Evolutionary conservation across 192 early-diverging fungal genomes (phyloP).

Genomic region (Linderina pennispora): DNA sequence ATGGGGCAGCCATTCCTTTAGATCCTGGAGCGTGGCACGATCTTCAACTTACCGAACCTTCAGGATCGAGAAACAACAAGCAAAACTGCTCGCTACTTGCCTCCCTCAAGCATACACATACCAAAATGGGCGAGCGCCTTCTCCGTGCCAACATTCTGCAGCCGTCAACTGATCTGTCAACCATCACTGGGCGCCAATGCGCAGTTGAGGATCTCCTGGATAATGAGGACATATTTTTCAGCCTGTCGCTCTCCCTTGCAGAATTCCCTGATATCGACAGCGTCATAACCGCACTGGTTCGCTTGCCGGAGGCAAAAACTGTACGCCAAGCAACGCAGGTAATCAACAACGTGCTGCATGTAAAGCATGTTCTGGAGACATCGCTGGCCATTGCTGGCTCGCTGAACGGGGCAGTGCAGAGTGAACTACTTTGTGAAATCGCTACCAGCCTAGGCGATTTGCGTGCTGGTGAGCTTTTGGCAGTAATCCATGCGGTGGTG

Average conservation of each 20-base stretch:
- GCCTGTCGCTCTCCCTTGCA: slow-evolving; percentile 40
- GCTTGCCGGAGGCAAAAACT: slow-evolving; percentile 43
- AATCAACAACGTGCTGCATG: slow-evolving; percentile 61
- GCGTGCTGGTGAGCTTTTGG: slow-evolving; percentile 27
- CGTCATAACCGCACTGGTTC: slow-evolving; percentile 47
- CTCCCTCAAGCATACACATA: slow-evolving; percentile 29
- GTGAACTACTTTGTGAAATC: slow-evolving; percentile 47
- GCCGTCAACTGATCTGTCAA: slow-evolving; percentile 46
- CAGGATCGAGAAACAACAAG: too few species aligned
- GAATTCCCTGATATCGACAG: slow-evolving; percentile 52
- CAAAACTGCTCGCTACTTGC: slow-evolving; percentile 14
- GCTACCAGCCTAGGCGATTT: slow-evolving; percentile 39
- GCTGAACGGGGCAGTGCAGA: slow-evolving; percentile 15
- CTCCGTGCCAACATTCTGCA: slow-evolving; percentile 74
- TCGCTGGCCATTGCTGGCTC: slow-evolving; percentile 38
- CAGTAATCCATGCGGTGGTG: slow-evolving; percentile 56
- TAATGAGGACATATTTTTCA: slow-evolving; percentile 48
- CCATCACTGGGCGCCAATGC: slow-evolving; percentile 26
- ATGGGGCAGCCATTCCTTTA: too few species aligned
- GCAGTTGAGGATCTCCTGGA: slow-evolving; percentile 35
- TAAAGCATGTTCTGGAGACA: slow-evolving; percentile 61
- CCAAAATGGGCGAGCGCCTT: slow-evolving; percentile 49
- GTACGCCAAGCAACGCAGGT: slow-evolving; percentile 55
- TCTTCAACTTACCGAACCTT: slow-evolving; percentile 20
- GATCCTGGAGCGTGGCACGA: slow-evolving; percentile 42